Evolutionary conservation across 257 asterid genomes (phyloP), one percentile per base, ranked within the genome.

Genomic region (Forsythia suspensa): DNA sequence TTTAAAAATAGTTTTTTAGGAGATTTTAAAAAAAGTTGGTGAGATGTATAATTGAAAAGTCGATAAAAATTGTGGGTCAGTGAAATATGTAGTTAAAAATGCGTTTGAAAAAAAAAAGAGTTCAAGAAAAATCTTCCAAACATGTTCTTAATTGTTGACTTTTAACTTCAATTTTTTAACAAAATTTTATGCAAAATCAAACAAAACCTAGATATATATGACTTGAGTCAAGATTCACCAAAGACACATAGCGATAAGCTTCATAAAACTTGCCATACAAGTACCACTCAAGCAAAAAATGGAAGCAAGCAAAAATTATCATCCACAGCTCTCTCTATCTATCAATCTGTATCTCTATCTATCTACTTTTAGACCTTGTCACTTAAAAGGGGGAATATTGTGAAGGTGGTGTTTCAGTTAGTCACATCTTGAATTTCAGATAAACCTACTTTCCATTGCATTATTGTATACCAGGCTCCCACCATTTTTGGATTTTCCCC

Each of bases 351-450:
- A 29, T 29, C 34, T 29, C 34, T 29, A 29, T 29, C 82, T 65
- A 74, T 81, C 52, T 71, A 66, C 66, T 46, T 72, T 73, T 59
- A 43, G 80, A 79, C 80, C 77, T 40, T 73, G 76, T 80, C 75
- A 42, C 80, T 59, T 57, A 36, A 76, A 81, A 29, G 34, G 79
- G 57, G 71, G 83, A 83, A 84, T 81, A 63, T 84, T 84, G 87
- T 81, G 90, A 79, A 57, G 76, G 86, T 76, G 86, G 86, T 81
- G 80, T 86, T 79, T 86, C 84, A 84, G 81, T 84, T 84, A 79
- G 90, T 86, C 88, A 79, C 78, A 84, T 86, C 89, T 73, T 51
- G 37, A 82, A 71, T 40, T 76, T 43, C 46, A 78, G 82, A 81
- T 78, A 81, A 75, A 51, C 77, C 70, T 75, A 48, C 78, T 78